These are phyloP conservation scores for Exobasidium cylindrosporum DNA, from an alignment of 1,284 basidiomycete genomes.

Conservation along the genomic window DNA sequence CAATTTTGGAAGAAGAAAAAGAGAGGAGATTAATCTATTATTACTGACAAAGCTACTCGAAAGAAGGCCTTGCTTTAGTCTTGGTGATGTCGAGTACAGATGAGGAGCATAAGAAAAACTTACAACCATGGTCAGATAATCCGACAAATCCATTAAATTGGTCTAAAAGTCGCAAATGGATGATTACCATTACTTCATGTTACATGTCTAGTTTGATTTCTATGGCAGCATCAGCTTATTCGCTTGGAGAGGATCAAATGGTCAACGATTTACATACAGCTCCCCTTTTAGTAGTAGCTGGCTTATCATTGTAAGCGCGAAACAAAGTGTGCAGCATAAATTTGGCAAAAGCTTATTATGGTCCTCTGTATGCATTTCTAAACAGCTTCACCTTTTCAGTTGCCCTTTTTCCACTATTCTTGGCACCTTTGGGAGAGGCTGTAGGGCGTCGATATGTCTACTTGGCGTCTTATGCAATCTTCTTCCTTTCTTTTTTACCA, in stretches of 20 bases:
- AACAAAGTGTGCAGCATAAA: no score
- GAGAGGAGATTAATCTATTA: not conserved
- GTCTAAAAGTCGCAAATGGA: not conserved
- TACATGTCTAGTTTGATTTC: slow-evolving; percentile 12
- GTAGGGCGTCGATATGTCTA: slow-evolving; percentile 71
- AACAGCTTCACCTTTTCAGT: slow-evolving; percentile 62
- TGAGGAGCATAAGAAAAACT: slow-evolving; percentile 1
- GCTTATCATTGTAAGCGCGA: slow-evolving; percentile 12
- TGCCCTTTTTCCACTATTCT: slow-evolving; percentile 66
- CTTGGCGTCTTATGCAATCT: slow-evolving; percentile 63
- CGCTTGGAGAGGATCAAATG: slow-evolving; percentile 6
- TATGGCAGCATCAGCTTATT: slow-evolving; percentile 14
- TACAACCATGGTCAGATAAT: not conserved
- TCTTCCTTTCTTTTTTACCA: slow-evolving; percentile 41
- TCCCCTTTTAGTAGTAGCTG: slow-evolving; percentile 2
- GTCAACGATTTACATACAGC: not conserved
- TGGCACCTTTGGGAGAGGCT: slow-evolving; percentile 69
- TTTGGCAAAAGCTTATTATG: no score
- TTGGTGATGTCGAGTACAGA: no score
- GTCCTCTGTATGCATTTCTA: no score
- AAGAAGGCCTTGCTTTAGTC: no score
- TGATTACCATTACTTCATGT: not conserved
- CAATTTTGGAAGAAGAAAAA: no score
- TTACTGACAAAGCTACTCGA: no score
- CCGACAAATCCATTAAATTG: not conserved